Evolutionary conservation across 129 eudicot species (phyloP).

Genomic region (Smallanthus sonchifolius): DNA sequence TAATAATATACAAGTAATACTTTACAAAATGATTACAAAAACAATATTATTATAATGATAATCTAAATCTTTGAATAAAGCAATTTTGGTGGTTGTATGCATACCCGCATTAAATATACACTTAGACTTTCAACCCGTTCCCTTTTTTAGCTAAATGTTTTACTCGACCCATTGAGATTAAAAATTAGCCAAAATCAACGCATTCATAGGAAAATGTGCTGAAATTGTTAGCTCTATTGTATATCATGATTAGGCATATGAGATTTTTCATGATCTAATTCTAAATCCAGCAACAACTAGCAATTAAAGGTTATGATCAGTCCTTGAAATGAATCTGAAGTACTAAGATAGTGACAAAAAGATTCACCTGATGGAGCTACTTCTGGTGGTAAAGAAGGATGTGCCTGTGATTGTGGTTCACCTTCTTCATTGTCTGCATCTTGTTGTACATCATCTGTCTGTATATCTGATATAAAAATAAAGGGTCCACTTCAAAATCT

Average conservation of each 20-base stretch:
- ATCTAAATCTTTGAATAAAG: not conserved
- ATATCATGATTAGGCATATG: not conserved
- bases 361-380: slow-evolving; percentile 25
- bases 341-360: not conserved
- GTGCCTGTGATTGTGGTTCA: slow-evolving; percentile 39
- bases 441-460: slow-evolving; percentile 24
- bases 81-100: not conserved
- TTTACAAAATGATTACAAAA: not conserved
- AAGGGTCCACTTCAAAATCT: not conserved
- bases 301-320: not conserved
- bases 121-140: not conserved
- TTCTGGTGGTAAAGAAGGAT: slow-evolving; percentile 1
- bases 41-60: not conserved
- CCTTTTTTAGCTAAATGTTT: not conserved
- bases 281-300: not conserved
- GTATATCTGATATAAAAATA: slow-evolving; percentile 22
- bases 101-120: not conserved
- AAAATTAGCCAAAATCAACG: not conserved
- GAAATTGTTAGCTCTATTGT: not conserved
- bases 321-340: slow-evolving; percentile 4
- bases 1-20: not conserved
- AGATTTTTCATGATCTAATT: not conserved
- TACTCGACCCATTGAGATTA: not conserved
- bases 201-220: not conserved
- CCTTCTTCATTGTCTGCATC: slow-evolving; percentile 37